phyloP scores from a whole-genome alignment of 257 asterid genomes.

The Hygrophila difformis region DNA sequence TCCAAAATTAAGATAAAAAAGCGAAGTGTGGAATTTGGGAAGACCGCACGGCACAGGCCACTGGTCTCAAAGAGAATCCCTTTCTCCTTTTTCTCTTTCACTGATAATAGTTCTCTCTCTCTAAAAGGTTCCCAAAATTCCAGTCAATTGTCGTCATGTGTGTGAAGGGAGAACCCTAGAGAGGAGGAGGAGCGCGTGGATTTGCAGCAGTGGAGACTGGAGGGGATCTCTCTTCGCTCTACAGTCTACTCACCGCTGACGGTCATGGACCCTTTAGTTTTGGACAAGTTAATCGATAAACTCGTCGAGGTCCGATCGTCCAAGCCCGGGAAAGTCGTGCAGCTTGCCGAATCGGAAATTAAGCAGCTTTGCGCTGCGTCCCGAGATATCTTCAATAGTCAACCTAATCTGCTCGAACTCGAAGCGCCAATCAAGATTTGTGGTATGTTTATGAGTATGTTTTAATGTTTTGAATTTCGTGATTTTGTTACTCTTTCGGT shows the following conservation, averaged over 20 bases:
- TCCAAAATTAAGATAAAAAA: no score
- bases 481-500: no score
- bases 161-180: no score
- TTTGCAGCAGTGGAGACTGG: constrained; percentile 9
- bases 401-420: constrained; percentile 92
- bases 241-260: no score
- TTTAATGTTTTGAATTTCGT: neutral
- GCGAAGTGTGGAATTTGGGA: no score
- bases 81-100: no score
- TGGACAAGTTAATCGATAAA: constrained; percentile 71
- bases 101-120: no score
- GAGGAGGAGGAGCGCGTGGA: neutral
- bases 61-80: no score
- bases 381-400: constrained; percentile 63
- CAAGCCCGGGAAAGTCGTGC: constrained; percentile 81
- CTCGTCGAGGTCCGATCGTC: constrained; percentile 79
- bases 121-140: no score
- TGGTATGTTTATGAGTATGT: constrained; percentile 39
- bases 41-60: no score
- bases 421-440: constrained; percentile 96
- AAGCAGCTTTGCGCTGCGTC: constrained; percentile 77
- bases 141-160: no score
- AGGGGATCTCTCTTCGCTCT: no score
- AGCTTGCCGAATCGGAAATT: constrained; percentile 81
- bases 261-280: constrained; percentile 53